Evolutionary conservation across 108 stramenopile genomes (phyloP), one percentile per base, ranked within the genome.

Genomic region (Stephanodiscus minutulus): DNA sequence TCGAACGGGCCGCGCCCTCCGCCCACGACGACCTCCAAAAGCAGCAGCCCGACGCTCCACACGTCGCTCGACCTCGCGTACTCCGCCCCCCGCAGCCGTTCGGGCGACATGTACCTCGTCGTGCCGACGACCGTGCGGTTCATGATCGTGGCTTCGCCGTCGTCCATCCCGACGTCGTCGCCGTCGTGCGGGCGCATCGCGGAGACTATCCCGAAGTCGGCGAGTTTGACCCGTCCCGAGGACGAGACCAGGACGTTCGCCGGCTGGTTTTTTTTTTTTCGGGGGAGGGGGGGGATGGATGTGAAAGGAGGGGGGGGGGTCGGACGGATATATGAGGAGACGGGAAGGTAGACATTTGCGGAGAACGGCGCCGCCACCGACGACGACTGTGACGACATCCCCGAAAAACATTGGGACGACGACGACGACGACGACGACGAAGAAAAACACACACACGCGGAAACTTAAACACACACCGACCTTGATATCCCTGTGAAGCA

Each of bases 401-500:
- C n/a, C n/a, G n/a, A n/a, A n/a, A n/a, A n/a, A n/a, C n/a, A n/a
- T n/a, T n/a, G n/a, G n/a, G n/a, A n/a, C n/a, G n/a, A n/a, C n/a
- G n/a, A n/a, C n/a, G n/a, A n/a, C n/a, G n/a, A n/a, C 43, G 43
- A 44, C 7, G 10, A 12, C 17, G 48, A 49, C 2, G 2, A 25
- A 53, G 20, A 53, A 25, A 53, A 20, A 2, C 7, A 24, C 29
- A 58, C 18, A 18, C 37, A 35, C 37, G 28, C 59, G 33, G 20
- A 37, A 2, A 17, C n/a, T 29, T 12, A 60, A 17, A 31, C 1
- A 12, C 10, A 17, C 8, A 31, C 70, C 5, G 24, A 73, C 72
- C 64, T 98, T 98, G 28, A 97, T 82, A 73, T 98, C 97, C 7
- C 97, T 76, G 61, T 98, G 97, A 31, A 98, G 66, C 43, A 88